phyloP scores from a whole-genome alignment of 306 rosid species.

The Myrica gale region DNA sequence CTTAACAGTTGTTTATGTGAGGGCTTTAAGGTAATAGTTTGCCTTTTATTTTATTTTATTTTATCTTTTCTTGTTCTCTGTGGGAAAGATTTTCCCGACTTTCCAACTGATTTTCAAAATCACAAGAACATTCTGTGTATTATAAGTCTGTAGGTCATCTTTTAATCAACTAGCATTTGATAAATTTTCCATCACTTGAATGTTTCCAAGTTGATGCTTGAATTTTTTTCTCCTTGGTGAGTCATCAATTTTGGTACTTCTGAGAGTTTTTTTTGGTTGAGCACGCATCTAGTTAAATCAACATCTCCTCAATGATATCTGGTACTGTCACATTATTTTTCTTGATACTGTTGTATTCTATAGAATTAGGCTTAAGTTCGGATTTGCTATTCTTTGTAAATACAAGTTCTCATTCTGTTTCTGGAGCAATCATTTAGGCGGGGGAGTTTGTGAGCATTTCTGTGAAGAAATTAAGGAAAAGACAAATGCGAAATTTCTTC shows the following conservation, averaged over 20 bases:
- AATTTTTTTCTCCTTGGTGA: neutral
- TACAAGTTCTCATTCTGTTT: constrained; percentile 28
- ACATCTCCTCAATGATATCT: neutral
- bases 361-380: neutral
- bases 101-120: neutral
- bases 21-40: neutral
- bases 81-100: neutral
- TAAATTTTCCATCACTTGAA: neutral
- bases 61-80: no score
- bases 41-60: no score
- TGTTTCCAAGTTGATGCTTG: neutral
- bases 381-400: constrained; percentile 1
- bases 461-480: constrained; percentile 76
- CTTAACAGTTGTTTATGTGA: neutral
- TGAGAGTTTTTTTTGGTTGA: neutral
- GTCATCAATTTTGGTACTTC: neutral
- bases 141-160: neutral
- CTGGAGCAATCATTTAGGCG: constrained; percentile 52
- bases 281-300: neutral
- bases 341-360: neutral
- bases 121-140: neutral
- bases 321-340: neutral
- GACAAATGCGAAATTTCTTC: constrained; percentile 89
- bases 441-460: constrained; percentile 68
- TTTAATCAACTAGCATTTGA: neutral